phyloP scores from a whole-genome alignment of 1,284 basidiomycete species.

The Sanguinoderma infundibulare region DNA sequence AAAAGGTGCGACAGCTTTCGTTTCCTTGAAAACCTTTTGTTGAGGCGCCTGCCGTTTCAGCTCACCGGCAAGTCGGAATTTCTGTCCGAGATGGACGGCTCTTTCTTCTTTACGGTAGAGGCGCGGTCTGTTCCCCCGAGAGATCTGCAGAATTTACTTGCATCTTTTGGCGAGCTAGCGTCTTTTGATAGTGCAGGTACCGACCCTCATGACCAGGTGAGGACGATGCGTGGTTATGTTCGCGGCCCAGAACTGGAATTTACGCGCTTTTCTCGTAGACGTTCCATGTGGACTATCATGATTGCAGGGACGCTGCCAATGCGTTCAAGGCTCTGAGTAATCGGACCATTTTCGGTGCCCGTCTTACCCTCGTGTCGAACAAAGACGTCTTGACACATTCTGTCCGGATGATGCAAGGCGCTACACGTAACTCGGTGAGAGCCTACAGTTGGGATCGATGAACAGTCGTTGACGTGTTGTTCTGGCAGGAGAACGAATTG shows the following conservation, averaged over 20 bases:
- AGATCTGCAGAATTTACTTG: slow-evolving; percentile 25
- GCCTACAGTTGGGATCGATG: not conserved
- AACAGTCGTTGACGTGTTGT: slow-evolving; percentile 12
- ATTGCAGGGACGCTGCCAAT: slow-evolving; percentile 55
- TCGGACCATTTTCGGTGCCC: slow-evolving; percentile 37
- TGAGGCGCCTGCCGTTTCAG: slow-evolving; percentile 34
- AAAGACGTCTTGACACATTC: slow-evolving; percentile 23
- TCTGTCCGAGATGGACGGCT: slow-evolving; percentile 46
- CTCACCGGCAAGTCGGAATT: slow-evolving; percentile 44
- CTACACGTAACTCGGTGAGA: slow-evolving; percentile 14
- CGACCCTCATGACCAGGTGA: slow-evolving; percentile 27
- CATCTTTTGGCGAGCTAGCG: slow-evolving; percentile 30
- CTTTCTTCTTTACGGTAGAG: slow-evolving; percentile 44
- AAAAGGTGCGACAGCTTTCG: slow-evolving; percentile 14
- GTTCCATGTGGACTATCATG: slow-evolving; percentile 67
- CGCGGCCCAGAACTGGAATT: not conserved
- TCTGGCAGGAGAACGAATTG: slow-evolving; percentile 12
- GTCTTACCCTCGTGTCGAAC: slow-evolving; percentile 32
- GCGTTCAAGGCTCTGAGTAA: slow-evolving; percentile 45
- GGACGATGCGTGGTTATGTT: not conserved
- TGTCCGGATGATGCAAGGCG: slow-evolving; percentile 14
- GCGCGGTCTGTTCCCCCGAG: slow-evolving; percentile 24
- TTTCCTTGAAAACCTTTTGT: not conserved
- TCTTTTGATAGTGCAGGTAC: slow-evolving; percentile 22
- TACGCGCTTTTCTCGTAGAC: slow-evolving; percentile 31